Conservation (phyloP, 768 basidiomycete genomes). For the Serendipita sp. region DNA sequence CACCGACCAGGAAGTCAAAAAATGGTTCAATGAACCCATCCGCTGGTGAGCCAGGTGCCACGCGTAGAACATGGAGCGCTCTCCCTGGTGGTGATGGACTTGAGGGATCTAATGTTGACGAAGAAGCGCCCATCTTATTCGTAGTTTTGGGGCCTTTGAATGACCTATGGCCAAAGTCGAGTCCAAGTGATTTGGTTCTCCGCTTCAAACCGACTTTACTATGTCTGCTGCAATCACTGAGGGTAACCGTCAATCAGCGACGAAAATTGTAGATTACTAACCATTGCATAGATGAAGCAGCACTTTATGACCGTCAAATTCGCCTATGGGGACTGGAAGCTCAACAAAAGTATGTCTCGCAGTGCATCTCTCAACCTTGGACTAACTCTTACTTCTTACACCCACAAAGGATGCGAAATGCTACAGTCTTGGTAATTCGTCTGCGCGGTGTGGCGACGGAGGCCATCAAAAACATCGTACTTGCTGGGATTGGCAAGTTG, state of each 20-base stretch:
- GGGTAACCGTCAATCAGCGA: neutral
- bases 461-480: conserved; percentile 91
- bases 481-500: conserved; percentile 86
- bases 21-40: conserved; percentile 80
- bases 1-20: conserved; percentile 93
- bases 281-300: conserved; percentile 37
- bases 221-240: neutral
- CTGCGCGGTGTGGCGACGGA: conserved; percentile 80
- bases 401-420: conserved; percentile 69
- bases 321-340: conserved; percentile 96
- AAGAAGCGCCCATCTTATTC: neutral
- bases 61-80: conserved; percentile 75
- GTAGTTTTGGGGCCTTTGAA: neutral
- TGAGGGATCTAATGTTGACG: neutral
- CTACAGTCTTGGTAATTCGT: conserved; percentile 68
- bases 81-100: conserved; percentile 26
- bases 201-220: neutral
- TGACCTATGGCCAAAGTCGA: neutral
- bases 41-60: conserved; percentile 79
- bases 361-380: neutral
- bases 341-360: conserved; percentile 59
- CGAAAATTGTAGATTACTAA: neutral
- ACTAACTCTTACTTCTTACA: conserved; percentile 14
- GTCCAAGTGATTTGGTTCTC: neutral
- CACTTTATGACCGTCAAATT: conserved; percentile 92